A percentile compares a stretch with the other conserved stretches of the same genome.
These are phyloP conservation scores for Pseudogymnoascus sp. DNA, from an alignment of 2,329 filamentous ascomycete species.

Conservation along the genomic window DNA sequence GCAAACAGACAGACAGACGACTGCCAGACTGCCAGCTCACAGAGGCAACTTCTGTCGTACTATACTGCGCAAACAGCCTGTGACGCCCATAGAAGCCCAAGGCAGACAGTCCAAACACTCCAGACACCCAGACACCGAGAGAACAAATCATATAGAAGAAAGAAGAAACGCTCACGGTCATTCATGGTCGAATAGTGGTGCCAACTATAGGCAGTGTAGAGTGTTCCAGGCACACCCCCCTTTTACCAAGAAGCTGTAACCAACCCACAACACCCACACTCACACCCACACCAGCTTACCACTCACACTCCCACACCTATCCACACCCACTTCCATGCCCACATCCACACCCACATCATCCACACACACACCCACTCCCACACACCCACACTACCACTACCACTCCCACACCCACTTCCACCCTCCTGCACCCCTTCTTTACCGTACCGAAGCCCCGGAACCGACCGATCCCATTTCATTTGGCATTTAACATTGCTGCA, in stretches of 20 bases:
- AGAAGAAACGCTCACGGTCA: neutral
- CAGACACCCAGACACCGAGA: neutral
- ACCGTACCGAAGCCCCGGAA: neutral
- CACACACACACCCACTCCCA: neutral
- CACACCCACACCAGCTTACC: neutral
- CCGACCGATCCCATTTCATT: neutral
- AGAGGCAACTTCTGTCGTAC: neutral
- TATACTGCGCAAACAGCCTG: neutral
- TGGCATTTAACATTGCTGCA: neutral
- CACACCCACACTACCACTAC: neutral
- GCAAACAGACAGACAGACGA: neutral
- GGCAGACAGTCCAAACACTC: neutral
- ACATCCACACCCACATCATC: neutral
- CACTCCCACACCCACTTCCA: neutral
- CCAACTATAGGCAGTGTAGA: neutral
- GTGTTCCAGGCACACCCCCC: neutral
- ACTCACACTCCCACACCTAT: neutral
- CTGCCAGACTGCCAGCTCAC: neutral
- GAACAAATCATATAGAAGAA: neutral
- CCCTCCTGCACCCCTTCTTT: neutral
- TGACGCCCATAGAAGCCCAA: neutral
- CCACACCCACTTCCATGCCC: neutral
- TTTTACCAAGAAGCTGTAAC: neutral
- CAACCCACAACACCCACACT: neutral
- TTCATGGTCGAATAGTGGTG: neutral